phyloP scores from a whole-genome alignment of 179 eudicot genomes.

The Patellifolia procumbens region DNA sequence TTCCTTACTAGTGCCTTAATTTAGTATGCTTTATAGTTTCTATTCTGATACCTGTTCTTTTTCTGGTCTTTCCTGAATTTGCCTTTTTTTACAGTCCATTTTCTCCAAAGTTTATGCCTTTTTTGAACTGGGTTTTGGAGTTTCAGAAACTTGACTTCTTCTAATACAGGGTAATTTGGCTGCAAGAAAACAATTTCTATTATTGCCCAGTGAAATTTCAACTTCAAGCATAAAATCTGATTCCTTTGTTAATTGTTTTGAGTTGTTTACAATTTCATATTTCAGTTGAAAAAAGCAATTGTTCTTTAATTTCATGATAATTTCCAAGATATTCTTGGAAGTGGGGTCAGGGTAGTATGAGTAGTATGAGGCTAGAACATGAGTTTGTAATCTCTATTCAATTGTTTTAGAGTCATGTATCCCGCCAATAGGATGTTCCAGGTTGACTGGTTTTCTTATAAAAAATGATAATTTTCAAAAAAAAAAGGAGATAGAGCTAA shows the following conservation, averaged over 20 bases:
- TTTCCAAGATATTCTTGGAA: too few relatives aligned
- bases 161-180: background rate
- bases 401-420: too few relatives aligned
- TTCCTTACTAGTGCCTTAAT: conserved; percentile 9
- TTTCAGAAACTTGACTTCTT: conserved; percentile 13
- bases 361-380: too few relatives aligned
- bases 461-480: too few relatives aligned
- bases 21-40: conserved; percentile 7
- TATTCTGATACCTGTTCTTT: conserved; percentile 11
- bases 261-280: background rate
- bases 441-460: too few relatives aligned
- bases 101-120: background rate
- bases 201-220: background rate
- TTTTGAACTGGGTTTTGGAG: conserved; percentile 14
- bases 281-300: background rate
- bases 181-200: background rate
- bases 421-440: too few relatives aligned
- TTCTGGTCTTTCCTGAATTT: conserved; percentile 8
- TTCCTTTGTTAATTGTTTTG: conserved; percentile 3
- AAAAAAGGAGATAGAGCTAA: too few relatives aligned
- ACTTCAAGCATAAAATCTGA: conserved; percentile 13
- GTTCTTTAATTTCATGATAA: background rate
- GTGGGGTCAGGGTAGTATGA: too few relatives aligned
- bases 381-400: too few relatives aligned
- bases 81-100: background rate